A percentile compares a stretch with the other conserved stretches of the same genome.
Conservation (phyloP, 345 rosid species). For the Leavenworthia alabamica region DNA sequence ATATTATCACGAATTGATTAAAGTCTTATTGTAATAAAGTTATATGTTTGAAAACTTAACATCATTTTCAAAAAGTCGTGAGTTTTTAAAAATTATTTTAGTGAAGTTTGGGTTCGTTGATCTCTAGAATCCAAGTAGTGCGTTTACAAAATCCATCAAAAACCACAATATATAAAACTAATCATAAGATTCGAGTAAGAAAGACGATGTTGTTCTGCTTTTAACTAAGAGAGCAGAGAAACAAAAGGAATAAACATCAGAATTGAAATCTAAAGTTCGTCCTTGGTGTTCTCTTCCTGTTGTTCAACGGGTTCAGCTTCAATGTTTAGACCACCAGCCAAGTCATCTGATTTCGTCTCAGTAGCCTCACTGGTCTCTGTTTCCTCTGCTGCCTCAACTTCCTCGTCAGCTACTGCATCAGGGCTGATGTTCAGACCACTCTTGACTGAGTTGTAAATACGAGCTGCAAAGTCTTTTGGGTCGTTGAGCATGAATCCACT, state of each 20-base stretch:
- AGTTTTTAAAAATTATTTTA: no score
- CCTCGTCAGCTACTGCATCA: conserved; percentile 75
- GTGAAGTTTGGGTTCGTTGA: not conserved
- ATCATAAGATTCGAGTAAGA: conserved; percentile 3
- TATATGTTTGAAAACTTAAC: not conserved
- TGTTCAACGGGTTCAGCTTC: conserved; percentile 34
- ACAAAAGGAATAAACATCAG: not conserved
- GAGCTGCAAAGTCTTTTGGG: conserved; percentile 84
- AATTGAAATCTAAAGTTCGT: conserved; percentile 30
- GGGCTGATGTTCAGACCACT: conserved; percentile 64
- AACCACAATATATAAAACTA: no score
- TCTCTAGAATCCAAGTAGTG: conserved; percentile 5
- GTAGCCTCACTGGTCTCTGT: conserved; percentile 27
- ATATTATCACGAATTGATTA: conserved; percentile 12
- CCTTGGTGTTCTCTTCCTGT: conserved; percentile 18
- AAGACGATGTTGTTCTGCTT: conserved; percentile 3
- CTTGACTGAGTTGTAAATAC: conserved; percentile 71
- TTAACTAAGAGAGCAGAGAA: conserved; percentile 7
- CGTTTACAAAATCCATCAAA: conserved; percentile 21
- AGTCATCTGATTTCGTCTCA: conserved; percentile 32
- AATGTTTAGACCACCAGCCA: conserved; percentile 14
- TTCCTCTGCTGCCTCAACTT: conserved; percentile 62
- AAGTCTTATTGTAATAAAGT: not conserved
- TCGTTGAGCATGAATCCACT: conserved; percentile 74
- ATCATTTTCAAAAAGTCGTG: no score